Evolutionary conservation across 192 early-diverging fungal genomes (phyloP).

Genomic region (Dimargaris xerosporica): DNA sequence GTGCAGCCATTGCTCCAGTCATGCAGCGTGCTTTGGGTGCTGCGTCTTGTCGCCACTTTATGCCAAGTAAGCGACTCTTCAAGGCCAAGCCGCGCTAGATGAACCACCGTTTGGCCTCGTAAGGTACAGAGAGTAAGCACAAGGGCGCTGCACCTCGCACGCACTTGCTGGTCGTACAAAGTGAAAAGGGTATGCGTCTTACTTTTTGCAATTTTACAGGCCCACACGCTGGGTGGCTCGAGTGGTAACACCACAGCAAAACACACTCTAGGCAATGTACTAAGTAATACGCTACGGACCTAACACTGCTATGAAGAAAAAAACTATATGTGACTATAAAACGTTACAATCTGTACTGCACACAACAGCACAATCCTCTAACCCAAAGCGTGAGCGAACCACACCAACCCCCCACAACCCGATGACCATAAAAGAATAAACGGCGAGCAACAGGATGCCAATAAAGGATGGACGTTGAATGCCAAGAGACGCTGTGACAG

Average conservation of each 20-base stretch:
- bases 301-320: not conserved
- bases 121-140: not conserved
- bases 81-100: too few relatives aligned
- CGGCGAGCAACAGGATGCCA: not conserved
- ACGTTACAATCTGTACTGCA: not conserved
- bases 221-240: not conserved
- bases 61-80: too few relatives aligned
- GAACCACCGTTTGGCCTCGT: not conserved
- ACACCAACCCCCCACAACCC: not conserved
- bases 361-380: not conserved
- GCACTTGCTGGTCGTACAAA: not conserved
- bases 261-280: not conserved
- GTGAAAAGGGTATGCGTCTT: not conserved
- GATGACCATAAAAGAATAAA: not conserved
- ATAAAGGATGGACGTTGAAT: not conserved
- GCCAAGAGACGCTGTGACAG: not conserved
- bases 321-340: not conserved
- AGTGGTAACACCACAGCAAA: not conserved
- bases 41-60: too few relatives aligned
- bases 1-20: not conserved
- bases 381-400: not conserved
- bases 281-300: not conserved
- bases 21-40: too few relatives aligned
- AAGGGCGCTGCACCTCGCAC: not conserved
- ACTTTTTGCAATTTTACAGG: not conserved